phyloP scores from a whole-genome alignment of 2,329 filamentous ascomycete species.

The Colletotrichum scovillei region DNA sequence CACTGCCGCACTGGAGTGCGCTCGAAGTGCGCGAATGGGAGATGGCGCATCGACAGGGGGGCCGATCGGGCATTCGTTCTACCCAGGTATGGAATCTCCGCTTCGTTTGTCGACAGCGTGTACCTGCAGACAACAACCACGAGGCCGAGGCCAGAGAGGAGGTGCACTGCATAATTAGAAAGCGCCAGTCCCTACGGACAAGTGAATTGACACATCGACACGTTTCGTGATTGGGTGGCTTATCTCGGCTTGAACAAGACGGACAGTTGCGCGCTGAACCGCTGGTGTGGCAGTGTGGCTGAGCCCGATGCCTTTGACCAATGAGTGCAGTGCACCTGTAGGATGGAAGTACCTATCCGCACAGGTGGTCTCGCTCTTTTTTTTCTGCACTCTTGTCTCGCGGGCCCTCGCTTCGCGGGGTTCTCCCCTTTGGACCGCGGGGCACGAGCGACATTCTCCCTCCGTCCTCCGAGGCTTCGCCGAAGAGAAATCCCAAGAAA shows the following conservation, averaged over 20 bases:
- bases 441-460: not conserved
- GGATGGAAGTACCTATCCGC: no score
- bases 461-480: not conserved
- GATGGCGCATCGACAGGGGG: not conserved
- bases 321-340: not conserved
- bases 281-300: not conserved
- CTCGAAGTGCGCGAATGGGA: not conserved
- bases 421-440: not conserved
- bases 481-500: not conserved
- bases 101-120: not conserved
- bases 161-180: constrained; percentile 15
- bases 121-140: constrained; percentile 18
- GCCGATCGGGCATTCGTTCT: not conserved
- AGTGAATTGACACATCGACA: no score
- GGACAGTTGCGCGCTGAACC: not conserved
- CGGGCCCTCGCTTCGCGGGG: not conserved
- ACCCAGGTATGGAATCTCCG: not conserved
- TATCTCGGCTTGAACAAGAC: constrained; percentile 22
- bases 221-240: constrained; percentile 2
- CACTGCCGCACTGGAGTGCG: not conserved
- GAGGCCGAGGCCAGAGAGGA: not conserved
- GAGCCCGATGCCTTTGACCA: not conserved
- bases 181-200: not conserved
- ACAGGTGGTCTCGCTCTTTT: not conserved
- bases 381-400: not conserved